phyloP scores from a whole-genome alignment of 352 stramenopile species.

The Phytophthora colocasiae region DNA sequence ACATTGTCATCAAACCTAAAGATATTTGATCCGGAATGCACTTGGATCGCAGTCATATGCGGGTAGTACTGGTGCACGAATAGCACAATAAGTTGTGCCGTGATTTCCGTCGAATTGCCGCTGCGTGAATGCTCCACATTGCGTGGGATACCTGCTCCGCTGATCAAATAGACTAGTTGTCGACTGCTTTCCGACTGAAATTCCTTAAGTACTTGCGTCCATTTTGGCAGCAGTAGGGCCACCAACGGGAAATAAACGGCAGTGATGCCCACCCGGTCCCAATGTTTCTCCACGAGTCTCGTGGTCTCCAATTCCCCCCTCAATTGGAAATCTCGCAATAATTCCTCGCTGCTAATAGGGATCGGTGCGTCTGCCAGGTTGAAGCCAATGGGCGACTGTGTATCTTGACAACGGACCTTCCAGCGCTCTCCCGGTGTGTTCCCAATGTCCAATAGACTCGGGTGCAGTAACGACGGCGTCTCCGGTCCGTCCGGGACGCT shows the following conservation, averaged over 20 bases:
- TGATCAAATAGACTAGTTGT: conserved; percentile 97
- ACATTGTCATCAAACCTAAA: conserved; percentile 97
- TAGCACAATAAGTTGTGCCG: conserved; percentile 91
- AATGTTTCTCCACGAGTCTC: conserved; percentile 69
- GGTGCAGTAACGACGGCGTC: conserved; percentile 62
- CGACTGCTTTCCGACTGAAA: conserved; percentile 84
- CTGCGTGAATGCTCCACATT: conserved; percentile 92
- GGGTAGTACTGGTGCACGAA: conserved; percentile 95
- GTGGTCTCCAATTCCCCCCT: conserved; percentile 64
- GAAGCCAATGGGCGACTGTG: conserved; percentile 82
- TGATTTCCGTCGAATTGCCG: conserved; percentile 97
- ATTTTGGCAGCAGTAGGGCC: conserved; percentile 94
- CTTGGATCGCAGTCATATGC: conserved; percentile 93
- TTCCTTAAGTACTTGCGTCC: conserved; percentile 81
- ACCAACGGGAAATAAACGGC: conserved; percentile 97
- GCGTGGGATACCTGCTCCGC: conserved; percentile 94
- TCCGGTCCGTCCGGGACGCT: conserved; percentile 22
- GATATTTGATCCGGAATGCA: conserved; percentile 97
- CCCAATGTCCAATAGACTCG: conserved; percentile 70
- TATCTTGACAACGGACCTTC: conserved; percentile 64
- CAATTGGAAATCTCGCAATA: conserved; percentile 74
- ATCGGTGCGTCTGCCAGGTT: conserved; percentile 68
- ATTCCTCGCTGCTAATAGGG: conserved; percentile 40
- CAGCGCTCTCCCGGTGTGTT: conserved; percentile 42
- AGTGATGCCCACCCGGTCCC: conserved; percentile 74